A percentile compares a stretch with the other conserved stretches of the same genome.
Conservation (phyloP, 768 basidiomycete species). For the Termitomyces heimii region DNA sequence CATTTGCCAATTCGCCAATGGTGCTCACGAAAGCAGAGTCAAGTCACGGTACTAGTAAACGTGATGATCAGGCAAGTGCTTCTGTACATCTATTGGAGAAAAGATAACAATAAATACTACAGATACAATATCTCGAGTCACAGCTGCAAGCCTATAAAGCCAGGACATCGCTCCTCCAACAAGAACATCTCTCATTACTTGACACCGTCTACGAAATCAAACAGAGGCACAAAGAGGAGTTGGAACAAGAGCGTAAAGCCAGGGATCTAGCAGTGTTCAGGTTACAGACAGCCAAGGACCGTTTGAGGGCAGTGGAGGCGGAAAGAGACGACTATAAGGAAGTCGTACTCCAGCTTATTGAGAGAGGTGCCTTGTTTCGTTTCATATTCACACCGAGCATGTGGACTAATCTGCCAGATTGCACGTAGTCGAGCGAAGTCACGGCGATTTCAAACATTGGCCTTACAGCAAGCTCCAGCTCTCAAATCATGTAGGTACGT, state of each 20-base stretch:
- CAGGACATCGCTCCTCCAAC: slow-evolving; percentile 15
- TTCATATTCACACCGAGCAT: not conserved
- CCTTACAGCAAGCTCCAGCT: slow-evolving; percentile 36
- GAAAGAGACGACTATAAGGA: slow-evolving; percentile 44
- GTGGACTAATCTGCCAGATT: not conserved
- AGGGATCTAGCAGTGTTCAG: slow-evolving; percentile 1
- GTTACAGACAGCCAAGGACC: slow-evolving; percentile 1
- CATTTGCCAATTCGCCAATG: not conserved
- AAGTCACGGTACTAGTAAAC: not conserved
- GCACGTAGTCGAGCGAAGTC: slow-evolving; percentile 29
- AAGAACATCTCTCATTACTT: slow-evolving; percentile 10
- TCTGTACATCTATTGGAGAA: not conserved
- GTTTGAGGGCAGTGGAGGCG: slow-evolving; percentile 16
- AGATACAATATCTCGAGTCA: slow-evolving; percentile 18
- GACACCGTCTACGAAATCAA: slow-evolving; percentile 12
- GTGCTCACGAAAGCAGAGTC: not conserved
- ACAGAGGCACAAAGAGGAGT: slow-evolving; percentile 2
- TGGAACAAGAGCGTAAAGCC: slow-evolving; percentile 6
- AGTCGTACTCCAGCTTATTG: slow-evolving; percentile 38
- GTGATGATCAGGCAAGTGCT: not conserved
- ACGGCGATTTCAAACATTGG: slow-evolving; percentile 36
- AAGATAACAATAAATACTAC: not conserved
- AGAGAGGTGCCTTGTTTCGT: slow-evolving; percentile 36
- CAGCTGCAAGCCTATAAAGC: slow-evolving; percentile 14
- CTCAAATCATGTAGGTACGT: slow-evolving; percentile 32